phyloP scores from a whole-genome alignment of 140 eudicot genomes.

The Stevia rebaudiana region DNA sequence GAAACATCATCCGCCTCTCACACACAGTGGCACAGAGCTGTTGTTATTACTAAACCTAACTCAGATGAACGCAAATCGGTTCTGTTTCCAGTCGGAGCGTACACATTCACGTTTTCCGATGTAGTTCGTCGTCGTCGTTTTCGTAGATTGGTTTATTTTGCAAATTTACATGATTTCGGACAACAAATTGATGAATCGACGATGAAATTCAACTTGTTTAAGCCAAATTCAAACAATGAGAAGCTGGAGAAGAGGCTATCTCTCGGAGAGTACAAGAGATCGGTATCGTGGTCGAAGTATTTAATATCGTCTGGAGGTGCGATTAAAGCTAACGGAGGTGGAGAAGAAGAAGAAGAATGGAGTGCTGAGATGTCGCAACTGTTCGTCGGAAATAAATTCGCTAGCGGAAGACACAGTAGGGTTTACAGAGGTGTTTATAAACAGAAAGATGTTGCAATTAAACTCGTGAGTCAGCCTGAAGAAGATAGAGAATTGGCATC shows the following conservation, averaged over 20 bases:
- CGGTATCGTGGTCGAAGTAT: constrained; percentile 88
- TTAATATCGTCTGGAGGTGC: constrained; percentile 72
- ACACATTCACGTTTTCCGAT: constrained; percentile 21
- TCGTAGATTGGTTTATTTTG: neutral
- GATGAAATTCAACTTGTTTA: constrained; percentile 73
- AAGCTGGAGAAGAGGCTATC: constrained; percentile 74
- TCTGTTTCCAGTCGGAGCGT: neutral
- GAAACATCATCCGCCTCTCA: constrained; percentile 22
- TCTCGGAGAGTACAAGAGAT: constrained; percentile 64
- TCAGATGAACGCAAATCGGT: neutral
- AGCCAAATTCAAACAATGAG: constrained; percentile 59
- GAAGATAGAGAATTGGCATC: constrained; percentile 85
- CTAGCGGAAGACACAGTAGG: constrained; percentile 83
- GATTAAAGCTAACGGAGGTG: constrained; percentile 54
- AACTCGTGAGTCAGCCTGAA: constrained; percentile 90
- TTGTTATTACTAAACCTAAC: neutral
- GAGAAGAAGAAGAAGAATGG: constrained; percentile 56
- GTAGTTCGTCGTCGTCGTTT: constrained; percentile 27
- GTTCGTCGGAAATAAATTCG: constrained; percentile 82
- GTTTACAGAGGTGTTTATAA: constrained; percentile 82
- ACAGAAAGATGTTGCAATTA: constrained; percentile 78
- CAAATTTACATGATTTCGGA: neutral
- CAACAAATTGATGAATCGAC: constrained; percentile 32
- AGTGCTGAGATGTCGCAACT: constrained; percentile 93
- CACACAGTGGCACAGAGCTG: constrained; percentile 10